These are phyloP conservation scores for Tylopilus sp. DNA, from an alignment of 768 basidiomycete genomes.

Conservation along the genomic window DNA sequence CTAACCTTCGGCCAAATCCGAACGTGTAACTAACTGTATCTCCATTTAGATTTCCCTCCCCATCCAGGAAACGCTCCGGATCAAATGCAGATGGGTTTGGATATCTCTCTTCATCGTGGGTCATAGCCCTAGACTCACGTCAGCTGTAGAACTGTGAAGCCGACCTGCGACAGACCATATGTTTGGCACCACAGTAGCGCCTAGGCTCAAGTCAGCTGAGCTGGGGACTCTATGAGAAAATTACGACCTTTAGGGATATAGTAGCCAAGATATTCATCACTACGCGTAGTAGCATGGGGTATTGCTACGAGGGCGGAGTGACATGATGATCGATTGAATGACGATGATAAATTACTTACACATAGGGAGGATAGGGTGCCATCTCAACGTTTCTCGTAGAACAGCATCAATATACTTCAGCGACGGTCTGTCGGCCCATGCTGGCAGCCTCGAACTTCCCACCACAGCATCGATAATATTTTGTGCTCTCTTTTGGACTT, in stretches of 20 bases:
- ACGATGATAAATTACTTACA: conserved; percentile 11
- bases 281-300: conserved; percentile 19
- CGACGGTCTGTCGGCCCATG: too few species aligned
- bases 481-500: too few species aligned
- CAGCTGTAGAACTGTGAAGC: neutral
- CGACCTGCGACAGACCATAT: conserved; percentile 21
- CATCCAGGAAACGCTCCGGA: conserved; percentile 30
- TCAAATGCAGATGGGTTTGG: conserved; percentile 31
- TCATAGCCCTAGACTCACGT: conserved; percentile 27
- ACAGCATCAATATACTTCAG: too few species aligned
- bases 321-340: neutral
- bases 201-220: conserved; percentile 8
- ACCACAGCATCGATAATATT: too few species aligned
- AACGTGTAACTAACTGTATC: conserved; percentile 22
- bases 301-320: neutral
- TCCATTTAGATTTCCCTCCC: conserved; percentile 17
- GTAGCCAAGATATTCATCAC: conserved; percentile 25
- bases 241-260: conserved; percentile 26
- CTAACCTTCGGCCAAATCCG: conserved; percentile 27
- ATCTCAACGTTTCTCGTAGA: too few species aligned
- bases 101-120: conserved; percentile 32
- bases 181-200: conserved; percentile 25
- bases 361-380: conserved; percentile 8
- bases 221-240: neutral
- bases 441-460: too few species aligned